phyloP scores from a whole-genome alignment of 108 stramenopile species.

The Cyclotella cryptica region DNA sequence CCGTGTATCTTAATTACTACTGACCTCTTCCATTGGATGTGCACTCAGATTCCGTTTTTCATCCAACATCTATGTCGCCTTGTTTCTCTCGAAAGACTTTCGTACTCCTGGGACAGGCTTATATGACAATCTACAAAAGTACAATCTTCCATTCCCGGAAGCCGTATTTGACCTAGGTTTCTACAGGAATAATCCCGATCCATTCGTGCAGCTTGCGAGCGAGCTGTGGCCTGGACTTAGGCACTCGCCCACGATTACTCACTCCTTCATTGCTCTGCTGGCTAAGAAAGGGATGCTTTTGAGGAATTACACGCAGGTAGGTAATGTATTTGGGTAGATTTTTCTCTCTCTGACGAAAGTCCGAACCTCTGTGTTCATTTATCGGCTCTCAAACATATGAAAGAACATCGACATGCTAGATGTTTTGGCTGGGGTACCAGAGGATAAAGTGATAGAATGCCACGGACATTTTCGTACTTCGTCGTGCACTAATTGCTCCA shows the following conservation, averaged over 20 bases:
- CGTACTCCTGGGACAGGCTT: constrained; percentile 90
- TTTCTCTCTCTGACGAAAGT: background rate
- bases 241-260: constrained; percentile 87
- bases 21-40: no score
- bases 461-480: constrained; percentile 92
- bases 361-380: background rate
- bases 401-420: constrained; percentile 96
- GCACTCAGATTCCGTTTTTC: no score
- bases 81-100: constrained; percentile 65
- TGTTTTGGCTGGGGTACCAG: constrained; percentile 76
- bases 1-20: no score
- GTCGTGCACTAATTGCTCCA: constrained; percentile 65
- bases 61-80: no score
- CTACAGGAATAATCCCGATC: constrained; percentile 76
- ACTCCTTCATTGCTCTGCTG: constrained; percentile 89
- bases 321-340: background rate
- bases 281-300: constrained; percentile 78
- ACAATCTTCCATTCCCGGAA: constrained; percentile 91
- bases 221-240: constrained; percentile 89
- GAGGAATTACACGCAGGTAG: constrained; percentile 85
- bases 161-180: constrained; percentile 93
- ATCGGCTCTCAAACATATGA: background rate
- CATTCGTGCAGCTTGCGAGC: constrained; percentile 77
- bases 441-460: constrained; percentile 87
- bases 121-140: constrained; percentile 88